Base-by-base conservation (phyloP, 2,329 filamentous ascomycete species). In the Pseudopithomyces chartarum region DNA sequence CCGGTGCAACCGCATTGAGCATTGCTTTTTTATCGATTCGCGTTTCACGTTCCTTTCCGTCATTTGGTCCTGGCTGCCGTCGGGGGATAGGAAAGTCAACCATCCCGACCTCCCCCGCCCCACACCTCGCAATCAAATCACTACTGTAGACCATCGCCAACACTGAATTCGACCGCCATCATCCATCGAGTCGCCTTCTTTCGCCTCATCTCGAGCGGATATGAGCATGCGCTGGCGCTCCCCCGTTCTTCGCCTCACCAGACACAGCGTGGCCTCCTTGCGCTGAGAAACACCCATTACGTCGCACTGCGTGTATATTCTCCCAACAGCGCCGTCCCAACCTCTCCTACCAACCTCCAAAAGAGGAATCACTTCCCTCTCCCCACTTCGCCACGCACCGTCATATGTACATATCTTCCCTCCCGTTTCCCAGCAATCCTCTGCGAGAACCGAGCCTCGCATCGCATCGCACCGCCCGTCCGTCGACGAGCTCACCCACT, bases 261-360 rank as follows among this genome's bases (percentile, higher is more conserved):
- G 59, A 55, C 69, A 70, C 6, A 63, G 58, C 12, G 63, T 66
- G 2, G 34, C 22, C 44, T 71, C 66, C 39, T 61, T 64, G 39
- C 32, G 61, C 44, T 72, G 66, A 39, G 64, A 52, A 6, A 68
- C 62, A 13, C 69, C 67, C 51, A 71, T 69, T 6, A 68, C 62
- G 20, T 58, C 61, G 51, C 69, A 71, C 20, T 60, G 63, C 22
- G 34, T 57, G 23, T 48, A 19, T 23, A 44, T 56, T 6, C 46
- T 55, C 20, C 61, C 46, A n/a, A 46, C 54, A 34, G 32, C 56
- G 32, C 63, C 56, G 8, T 60, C 62, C 34, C 62, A 65, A 6
- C 54, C 51, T 15, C 26, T 29, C 8, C 62, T 66, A 23, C 64
- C 64, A 55, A 67, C 56, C 33, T 67, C 63, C 39, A 55, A 57